A percentile compares a stretch with the other conserved stretches of the same genome.
phyloP scores from a whole-genome alignment of 441 rosid genomes.

The Erysimum pusillum region DNA sequence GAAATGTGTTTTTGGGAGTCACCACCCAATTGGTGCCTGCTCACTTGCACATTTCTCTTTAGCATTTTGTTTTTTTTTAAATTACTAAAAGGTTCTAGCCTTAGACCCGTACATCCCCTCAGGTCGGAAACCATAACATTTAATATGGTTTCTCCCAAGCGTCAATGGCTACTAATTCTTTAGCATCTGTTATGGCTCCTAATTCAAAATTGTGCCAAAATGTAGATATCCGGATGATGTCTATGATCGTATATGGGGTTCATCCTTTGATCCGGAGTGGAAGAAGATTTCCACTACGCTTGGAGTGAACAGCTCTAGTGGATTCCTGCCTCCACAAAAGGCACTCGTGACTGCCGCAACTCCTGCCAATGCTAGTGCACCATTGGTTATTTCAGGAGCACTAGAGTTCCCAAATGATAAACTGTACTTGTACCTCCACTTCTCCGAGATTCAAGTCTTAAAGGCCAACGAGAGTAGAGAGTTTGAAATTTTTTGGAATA shows the following conservation, averaged over 20 bases:
- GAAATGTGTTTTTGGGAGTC: too few species aligned
- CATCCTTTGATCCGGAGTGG: conserved; percentile 1
- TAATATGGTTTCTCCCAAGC: too few species aligned
- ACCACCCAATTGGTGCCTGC: too few species aligned
- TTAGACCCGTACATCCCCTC: too few species aligned
- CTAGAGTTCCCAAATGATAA: neutral
- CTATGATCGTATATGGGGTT: conserved; percentile 49
- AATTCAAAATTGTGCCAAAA: neutral
- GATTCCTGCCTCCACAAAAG: conserved; percentile 33
- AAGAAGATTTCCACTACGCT: conserved; percentile 14
- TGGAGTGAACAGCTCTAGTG: neutral
- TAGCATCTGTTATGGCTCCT: neutral
- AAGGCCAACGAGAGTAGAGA: conserved; percentile 30
- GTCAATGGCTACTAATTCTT: too few species aligned
- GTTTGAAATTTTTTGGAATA: conserved; percentile 19
- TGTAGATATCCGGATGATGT: conserved; percentile 46
- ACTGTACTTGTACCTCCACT: conserved; percentile 46
- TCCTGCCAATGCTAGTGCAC: neutral
- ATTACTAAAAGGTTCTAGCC: too few species aligned
- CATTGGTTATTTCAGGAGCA: neutral
- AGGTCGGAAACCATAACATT: too few species aligned
- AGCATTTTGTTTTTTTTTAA: too few species aligned
- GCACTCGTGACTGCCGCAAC: conserved; percentile 45
- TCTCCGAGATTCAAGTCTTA: conserved; percentile 48
- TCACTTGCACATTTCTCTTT: too few species aligned